Base-by-base conservation (phyloP, 2,329 filamentous ascomycete species). In the Fusarium verrucosum region DNA sequence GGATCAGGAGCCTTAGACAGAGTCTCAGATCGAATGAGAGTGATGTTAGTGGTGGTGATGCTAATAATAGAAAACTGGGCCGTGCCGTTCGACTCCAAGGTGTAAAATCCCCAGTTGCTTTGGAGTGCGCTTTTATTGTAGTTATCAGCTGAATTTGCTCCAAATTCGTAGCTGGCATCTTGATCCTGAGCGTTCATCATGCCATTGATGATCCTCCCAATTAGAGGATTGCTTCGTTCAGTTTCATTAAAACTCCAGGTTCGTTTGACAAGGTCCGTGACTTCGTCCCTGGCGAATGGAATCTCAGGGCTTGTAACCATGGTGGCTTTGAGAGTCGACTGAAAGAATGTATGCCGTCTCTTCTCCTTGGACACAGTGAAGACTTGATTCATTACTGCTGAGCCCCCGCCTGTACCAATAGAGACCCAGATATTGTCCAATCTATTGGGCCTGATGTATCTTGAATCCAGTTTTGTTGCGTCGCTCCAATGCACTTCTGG, bases 361-460 rank as follows among this genome's bases (percentile, higher is more conserved):
- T 33, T 50, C 3, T 32, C 51, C 4, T 65, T 68, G 1, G 64
- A 62, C 1, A 68, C 56, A 7, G 55, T 65, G 16, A 68, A 68
- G 5, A 68, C 50, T 20, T 68, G 65, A 2, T 32, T 62, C 65
- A 68, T 67, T 0, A 25, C 6, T 1, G 20, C 65, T 10, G 65
- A 68, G 2, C 65, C 64, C 10, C 64, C 65, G 1, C 63, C 65
- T 4, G 17, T 13, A 1, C 65, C 65, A 3, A 50, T 43, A 0
- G 65, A 65, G 2, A 19, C 7, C 65, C 64, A 68, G n/a, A 68
- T 67, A 1, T 68, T 68, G 19, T 68, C 56, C 13, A 46, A 4
- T 8, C 64, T 36, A 16, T 62, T 51, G 5, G 65, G 64, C 16
- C 10, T 6, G 19, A 68, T 25, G 10, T 62, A 68, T 40, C 64